phyloP scores from a whole-genome alignment of 1,139 yeast species.

The Sugiyamaella grinbergsii region DNA sequence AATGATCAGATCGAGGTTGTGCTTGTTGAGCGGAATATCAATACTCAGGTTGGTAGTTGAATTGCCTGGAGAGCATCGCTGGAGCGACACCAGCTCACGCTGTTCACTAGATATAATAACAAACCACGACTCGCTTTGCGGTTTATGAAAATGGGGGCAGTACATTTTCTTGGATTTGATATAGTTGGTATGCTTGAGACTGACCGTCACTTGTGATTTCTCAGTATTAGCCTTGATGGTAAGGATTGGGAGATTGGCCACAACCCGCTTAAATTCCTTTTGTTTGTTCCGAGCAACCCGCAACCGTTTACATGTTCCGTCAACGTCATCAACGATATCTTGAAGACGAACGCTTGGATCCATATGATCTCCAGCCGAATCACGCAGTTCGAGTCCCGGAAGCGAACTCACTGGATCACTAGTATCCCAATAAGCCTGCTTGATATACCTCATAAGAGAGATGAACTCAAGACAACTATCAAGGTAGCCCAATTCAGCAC shows the following conservation, averaged over 20 bases:
- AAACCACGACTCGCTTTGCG: conserved; percentile 95
- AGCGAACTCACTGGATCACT: conserved; percentile 67
- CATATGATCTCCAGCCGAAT: conserved; percentile 16
- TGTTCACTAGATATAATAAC: conserved; percentile 59
- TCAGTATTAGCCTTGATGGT: conserved; percentile 49
- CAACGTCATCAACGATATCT: conserved; percentile 23
- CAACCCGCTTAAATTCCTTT: conserved; percentile 45
- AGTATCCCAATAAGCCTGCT: conserved; percentile 87
- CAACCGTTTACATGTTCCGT: conserved; percentile 42
- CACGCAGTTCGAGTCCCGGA: conserved; percentile 61
- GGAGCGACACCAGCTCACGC: conserved; percentile 32
- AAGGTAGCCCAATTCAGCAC: conserved; percentile 79
- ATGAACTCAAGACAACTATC: conserved; percentile 61
- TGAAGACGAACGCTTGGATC: conserved; percentile 22
- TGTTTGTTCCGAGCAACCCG: conserved; percentile 40
- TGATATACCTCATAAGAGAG: conserved; percentile 78
- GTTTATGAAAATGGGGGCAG: conserved; percentile 76
- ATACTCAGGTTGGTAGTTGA: conserved; percentile 21
- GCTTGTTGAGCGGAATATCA: conserved; percentile 9
- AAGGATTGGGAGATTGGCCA: conserved; percentile 43
- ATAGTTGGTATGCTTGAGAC: conserved; percentile 8
- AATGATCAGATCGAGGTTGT: conserved; percentile 12
- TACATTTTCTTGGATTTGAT: conserved; percentile 17
- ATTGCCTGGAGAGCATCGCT: conserved; percentile 30
- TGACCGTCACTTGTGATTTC: conserved; percentile 16